Base-by-base conservation (phyloP, 495 filamentous ascomycete species). In the Penicillium coprophilum region DNA sequence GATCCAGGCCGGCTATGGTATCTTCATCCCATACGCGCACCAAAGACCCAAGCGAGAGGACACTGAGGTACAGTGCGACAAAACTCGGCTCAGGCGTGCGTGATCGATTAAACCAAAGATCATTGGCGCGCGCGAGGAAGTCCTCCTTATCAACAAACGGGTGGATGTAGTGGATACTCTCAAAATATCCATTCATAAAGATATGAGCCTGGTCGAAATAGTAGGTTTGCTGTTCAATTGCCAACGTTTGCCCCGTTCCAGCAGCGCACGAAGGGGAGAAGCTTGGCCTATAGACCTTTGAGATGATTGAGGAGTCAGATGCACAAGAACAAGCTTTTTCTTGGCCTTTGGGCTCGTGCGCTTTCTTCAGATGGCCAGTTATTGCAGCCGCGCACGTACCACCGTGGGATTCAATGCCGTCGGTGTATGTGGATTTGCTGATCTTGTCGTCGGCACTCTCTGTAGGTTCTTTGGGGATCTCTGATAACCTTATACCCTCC, bases 181-280 rank as follows among this genome's bases (percentile, higher is more conserved):
- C 70, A 45, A 76, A 76, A 57, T 76, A 76, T 6, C 71, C 73
- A 58, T 70, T 73, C 62, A 76, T 76, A 32, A 76, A 76, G 1
- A 70, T 55, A 58, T 76, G 71, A 2, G 73, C 73, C 21, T 73
- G 67, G 10, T 73, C 71, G 24, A 76, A 74, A 41, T 76, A 75
- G 45, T 71, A 76, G 28, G 73, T 75, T 4, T 69, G 64, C 15
- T 66, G 65, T 28, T 74, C 58, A 20, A 62, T 54, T 9, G 57
- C 55, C 6, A 56, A 41, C 11, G 59, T 53, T 38, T 69, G 67
- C 9, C 55, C 64, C 30, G 69, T 54, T 11, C 62, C 68, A 12
- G 62, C 57, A 36, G 65, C 50, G 49, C 52, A 62, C 12, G 66
- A 61, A 17, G 71, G 71, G 7, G 71, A 72, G 48, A 76, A 76